Percentiles rank a stretch among this genome's conserved stretches.
phyloP scores from a whole-genome alignment of 2,329 filamentous ascomycete species.

The Colletotrichum tofieldiae region DNA sequence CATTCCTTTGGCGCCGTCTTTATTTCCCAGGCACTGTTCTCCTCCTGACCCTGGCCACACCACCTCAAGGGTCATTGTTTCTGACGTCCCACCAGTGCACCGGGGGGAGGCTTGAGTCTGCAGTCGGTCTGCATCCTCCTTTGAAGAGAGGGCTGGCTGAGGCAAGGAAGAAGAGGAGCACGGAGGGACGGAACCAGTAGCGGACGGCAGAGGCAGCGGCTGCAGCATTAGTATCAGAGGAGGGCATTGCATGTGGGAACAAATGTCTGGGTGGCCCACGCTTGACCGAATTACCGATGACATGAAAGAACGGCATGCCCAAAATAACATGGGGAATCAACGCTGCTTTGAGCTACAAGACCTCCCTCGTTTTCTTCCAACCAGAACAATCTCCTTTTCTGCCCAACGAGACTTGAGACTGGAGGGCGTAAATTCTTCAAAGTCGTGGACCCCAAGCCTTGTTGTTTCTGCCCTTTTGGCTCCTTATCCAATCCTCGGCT shows the following conservation, averaged over 20 bases:
- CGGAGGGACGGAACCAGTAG: conserved; percentile 9
- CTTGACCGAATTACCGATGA: conserved; percentile 29
- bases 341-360: conserved; percentile 30
- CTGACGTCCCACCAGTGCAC: conserved; percentile 19
- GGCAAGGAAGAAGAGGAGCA: conserved; percentile 9
- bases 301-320: conserved; percentile 34
- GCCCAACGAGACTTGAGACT: conserved; percentile 21
- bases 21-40: conserved; percentile 34
- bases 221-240: conserved; percentile 25
- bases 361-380: conserved; percentile 27
- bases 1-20: conserved; percentile 36
- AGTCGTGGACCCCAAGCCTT: conserved; percentile 12
- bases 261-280: conserved; percentile 6
- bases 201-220: conserved; percentile 24
- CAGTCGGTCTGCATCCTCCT: conserved; percentile 34
- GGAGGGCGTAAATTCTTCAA: conserved; percentile 31
- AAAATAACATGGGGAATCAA: conserved; percentile 26
- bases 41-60: conserved; percentile 27
- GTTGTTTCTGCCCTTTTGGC: conserved; percentile 17
- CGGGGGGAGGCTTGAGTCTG: conserved; percentile 17
- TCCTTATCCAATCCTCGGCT: conserved; percentile 25
- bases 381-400: conserved; percentile 14
- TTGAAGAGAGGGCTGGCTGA: conserved; percentile 36
- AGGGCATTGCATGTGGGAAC: conserved; percentile 22
- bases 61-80: conserved; percentile 37